phyloP scores from a whole-genome alignment of 2,329 filamentous ascomycete genomes.

The Aspergillus tubingensis region DNA sequence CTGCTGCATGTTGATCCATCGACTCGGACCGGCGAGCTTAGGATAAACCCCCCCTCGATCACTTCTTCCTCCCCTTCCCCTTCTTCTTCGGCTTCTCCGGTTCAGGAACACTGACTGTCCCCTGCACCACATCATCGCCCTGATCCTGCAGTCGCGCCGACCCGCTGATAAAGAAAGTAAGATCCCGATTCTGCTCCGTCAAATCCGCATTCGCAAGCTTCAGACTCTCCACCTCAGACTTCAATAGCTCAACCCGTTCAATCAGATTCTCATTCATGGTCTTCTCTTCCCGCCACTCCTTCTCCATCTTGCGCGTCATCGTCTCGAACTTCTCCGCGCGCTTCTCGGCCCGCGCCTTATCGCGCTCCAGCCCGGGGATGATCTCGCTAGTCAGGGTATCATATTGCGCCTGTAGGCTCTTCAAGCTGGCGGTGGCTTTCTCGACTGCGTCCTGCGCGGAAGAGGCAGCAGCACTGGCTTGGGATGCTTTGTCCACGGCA shows the following conservation, averaged over 20 bases:
- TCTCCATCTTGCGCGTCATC: conserved; percentile 73
- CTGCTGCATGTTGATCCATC: background rate
- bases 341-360: conserved; percentile 67
- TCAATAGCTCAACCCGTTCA: conserved; percentile 70
- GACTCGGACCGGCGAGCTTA: background rate
- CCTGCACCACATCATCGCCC: conserved; percentile 73
- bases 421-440: conserved; percentile 57
- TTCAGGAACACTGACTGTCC: conserved; percentile 67
- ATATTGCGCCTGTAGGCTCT: conserved; percentile 60
- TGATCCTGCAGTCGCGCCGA: conserved; percentile 74
- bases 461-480: conserved; percentile 61
- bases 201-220: conserved; percentile 68
- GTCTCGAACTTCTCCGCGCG: conserved; percentile 72
- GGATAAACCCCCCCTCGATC: background rate
- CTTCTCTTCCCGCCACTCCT: conserved; percentile 83
- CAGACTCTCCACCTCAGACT: conserved; percentile 59
- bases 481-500: conserved; percentile 82
- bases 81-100: conserved; percentile 48
- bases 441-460: conserved; percentile 65
- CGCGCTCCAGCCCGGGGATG: conserved; percentile 70
- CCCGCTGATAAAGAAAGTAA: conserved; percentile 84
- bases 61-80: conserved; percentile 27
- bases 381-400: conserved; percentile 56
- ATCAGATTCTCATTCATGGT: conserved; percentile 77
- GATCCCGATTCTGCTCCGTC: conserved; percentile 81